Evolutionary conservation across 202 grass and related monocot species (phyloP).

Genomic region (Sporobolus alterniflorus): DNA sequence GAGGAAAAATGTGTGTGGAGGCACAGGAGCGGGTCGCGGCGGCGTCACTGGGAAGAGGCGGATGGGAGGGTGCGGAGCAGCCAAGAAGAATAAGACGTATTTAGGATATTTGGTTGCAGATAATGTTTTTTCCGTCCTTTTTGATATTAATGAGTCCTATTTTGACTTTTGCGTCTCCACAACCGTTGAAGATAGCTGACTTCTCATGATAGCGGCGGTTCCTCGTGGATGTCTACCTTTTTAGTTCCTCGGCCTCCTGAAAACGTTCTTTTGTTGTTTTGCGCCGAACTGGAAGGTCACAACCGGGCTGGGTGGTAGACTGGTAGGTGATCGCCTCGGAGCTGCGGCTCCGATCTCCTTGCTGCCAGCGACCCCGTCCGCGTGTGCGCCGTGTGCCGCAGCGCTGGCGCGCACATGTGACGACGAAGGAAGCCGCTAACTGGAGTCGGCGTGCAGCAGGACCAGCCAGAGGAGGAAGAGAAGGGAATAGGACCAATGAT

Average conservation of each 20-base stretch:
- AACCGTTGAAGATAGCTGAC: too few species aligned
- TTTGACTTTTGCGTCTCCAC: too few species aligned
- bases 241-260: not conserved
- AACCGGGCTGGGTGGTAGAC: not conserved
- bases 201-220: slow-evolving; percentile 14
- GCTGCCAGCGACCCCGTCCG: not conserved
- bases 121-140: too few species aligned
- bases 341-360: not conserved
- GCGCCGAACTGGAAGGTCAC: not conserved
- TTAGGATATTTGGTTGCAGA: too few species aligned
- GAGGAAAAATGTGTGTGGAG: too few species aligned
- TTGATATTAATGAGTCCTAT: too few species aligned
- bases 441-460: not conserved
- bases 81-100: too few species aligned
- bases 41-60: too few species aligned
- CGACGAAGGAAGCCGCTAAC: slow-evolving; percentile 34
- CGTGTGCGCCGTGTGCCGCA: not conserved
- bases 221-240: not conserved
- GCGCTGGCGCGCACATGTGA: slow-evolving; percentile 36
- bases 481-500: slow-evolving; percentile 9
- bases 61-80: too few species aligned
- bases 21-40: too few species aligned
- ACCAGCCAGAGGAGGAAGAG: not conserved
- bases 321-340: not conserved
- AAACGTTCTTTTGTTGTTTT: not conserved